Evolutionary conservation across 257 asterid genomes (phyloP).

Genomic region (Vinca minor): DNA sequence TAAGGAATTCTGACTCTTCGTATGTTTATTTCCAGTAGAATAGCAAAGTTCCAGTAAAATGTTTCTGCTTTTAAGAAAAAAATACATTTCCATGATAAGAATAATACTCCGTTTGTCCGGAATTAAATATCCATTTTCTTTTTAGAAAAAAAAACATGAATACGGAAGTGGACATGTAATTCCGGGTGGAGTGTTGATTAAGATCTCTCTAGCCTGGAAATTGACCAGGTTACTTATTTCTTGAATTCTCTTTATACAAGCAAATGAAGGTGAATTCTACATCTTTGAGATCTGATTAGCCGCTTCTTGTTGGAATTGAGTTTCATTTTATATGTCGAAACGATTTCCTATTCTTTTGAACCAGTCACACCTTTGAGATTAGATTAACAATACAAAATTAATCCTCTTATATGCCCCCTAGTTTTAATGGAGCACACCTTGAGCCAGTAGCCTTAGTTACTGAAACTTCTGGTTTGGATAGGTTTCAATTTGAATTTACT

Average conservation of each 20-base stretch:
- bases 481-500: background rate
- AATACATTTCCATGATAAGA: background rate
- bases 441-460: background rate
- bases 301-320: background rate
- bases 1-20: background rate
- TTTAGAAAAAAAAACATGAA: too few species aligned
- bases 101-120: too few species aligned
- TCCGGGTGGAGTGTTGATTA: too few species aligned
- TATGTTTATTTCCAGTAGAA: background rate
- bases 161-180: too few species aligned
- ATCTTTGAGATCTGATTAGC: background rate
- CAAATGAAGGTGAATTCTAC: background rate
- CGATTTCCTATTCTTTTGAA: too few species aligned
- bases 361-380: too few species aligned
- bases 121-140: too few species aligned
- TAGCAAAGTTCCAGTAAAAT: background rate
- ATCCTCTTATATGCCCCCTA: background rate
- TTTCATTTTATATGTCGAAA: too few species aligned
- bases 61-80: background rate
- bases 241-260: background rate
- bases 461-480: conserved; percentile 3
- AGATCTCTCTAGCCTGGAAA: background rate
- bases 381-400: background rate
- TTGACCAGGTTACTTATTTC: background rate
- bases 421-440: background rate